A percentile compares a stretch with the other conserved stretches of the same genome.
Conservation (phyloP, 768 basidiomycete species). For the Peribolospora kevripleyi region DNA sequence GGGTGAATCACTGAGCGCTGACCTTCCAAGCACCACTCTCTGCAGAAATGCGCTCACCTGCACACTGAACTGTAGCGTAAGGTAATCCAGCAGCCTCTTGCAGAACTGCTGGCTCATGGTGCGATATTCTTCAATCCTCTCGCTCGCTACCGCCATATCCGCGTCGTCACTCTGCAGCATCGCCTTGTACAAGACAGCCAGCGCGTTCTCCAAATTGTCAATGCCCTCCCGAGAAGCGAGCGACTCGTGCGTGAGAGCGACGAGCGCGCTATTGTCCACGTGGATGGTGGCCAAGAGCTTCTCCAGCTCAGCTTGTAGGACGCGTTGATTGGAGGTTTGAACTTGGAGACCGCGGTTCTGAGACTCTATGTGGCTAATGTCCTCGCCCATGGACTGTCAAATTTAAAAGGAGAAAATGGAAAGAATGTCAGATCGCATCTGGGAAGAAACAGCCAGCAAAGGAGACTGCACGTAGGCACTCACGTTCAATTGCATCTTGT, state of each 20-base stretch:
- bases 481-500: slow-evolving; percentile 90
- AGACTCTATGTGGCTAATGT: slow-evolving; percentile 83
- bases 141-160: slow-evolving; percentile 97
- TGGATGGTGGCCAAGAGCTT: slow-evolving; percentile 84
- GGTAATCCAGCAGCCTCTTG: slow-evolving; percentile 67
- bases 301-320: slow-evolving; percentile 59
- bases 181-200: slow-evolving; percentile 79
- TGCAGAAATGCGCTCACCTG: slow-evolving; percentile 29
- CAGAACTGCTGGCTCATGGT: slow-evolving; percentile 81
- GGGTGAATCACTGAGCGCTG: background rate
- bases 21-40: slow-evolving; percentile 7
- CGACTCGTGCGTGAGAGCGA: slow-evolving; percentile 65
- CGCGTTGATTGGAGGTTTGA: slow-evolving; percentile 82
- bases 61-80: slow-evolving; percentile 72
- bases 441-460: background rate
- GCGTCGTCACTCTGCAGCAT: slow-evolving; percentile 45
- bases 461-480: slow-evolving; percentile 13
- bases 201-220: slow-evolving; percentile 52
- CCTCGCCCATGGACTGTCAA: slow-evolving; percentile 65
- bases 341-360: slow-evolving; percentile 93
- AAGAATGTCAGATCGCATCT: background rate
- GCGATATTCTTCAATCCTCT: slow-evolving; percentile 67
- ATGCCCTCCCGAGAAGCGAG: slow-evolving; percentile 57
- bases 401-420: background rate
- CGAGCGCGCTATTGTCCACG: slow-evolving; percentile 51